Conservation (phyloP, 1,284 basidiomycete genomes). For the Golubevia pallescens region DNA sequence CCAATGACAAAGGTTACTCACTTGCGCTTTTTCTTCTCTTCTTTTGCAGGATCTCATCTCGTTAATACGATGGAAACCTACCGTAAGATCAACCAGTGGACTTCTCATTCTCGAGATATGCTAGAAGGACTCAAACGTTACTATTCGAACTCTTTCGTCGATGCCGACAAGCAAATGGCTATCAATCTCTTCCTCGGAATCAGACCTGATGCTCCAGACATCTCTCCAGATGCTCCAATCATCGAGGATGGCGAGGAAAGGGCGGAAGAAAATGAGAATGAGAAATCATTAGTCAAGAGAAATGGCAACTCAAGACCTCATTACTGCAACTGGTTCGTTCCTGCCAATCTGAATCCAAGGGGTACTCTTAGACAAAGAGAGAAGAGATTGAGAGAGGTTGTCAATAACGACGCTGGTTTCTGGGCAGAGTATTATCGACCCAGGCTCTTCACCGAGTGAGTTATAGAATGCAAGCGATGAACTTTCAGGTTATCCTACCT, state of each 20-base stretch:
- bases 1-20: no score
- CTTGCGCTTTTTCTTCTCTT: neutral
- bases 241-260: neutral
- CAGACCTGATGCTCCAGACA: slow-evolving; percentile 12
- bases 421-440: slow-evolving; percentile 63
- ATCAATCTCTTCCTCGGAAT: slow-evolving; percentile 97
- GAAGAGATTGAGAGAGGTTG: slow-evolving; percentile 36
- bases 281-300: slow-evolving; percentile 8
- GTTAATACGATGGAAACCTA: slow-evolving; percentile 98
- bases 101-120: slow-evolving; percentile 94
- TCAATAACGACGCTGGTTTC: slow-evolving; percentile 42
- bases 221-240: neutral
- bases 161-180: slow-evolving; percentile 96
- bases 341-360: slow-evolving; percentile 25
- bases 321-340: slow-evolving; percentile 46
- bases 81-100: slow-evolving; percentile 90
- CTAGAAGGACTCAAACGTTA: slow-evolving; percentile 95
- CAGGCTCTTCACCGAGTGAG: slow-evolving; percentile 53
- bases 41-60: slow-evolving; percentile 73
- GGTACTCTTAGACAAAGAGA: slow-evolving; percentile 24
- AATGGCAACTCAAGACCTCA: slow-evolving; percentile 4
- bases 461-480: neutral
- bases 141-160: slow-evolving; percentile 85
- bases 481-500: no score
- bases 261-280: neutral